A percentile compares a stretch with the other conserved stretches of the same genome.
These are phyloP conservation scores for Quercus phellos DNA, from an alignment of 331 rosid species.

Conservation along the genomic window DNA sequence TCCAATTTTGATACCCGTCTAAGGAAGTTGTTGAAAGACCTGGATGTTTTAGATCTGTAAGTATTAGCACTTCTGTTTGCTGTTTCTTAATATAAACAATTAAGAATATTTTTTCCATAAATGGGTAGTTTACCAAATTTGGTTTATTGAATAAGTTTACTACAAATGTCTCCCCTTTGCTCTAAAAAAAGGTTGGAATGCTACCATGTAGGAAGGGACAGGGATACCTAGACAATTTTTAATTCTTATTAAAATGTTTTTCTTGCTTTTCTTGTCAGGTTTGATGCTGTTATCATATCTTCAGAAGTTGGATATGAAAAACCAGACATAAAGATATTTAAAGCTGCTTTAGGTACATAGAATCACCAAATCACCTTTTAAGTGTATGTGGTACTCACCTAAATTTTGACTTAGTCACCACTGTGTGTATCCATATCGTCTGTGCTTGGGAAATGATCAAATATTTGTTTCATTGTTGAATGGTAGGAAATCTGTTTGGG, in stretches of 20 bases:
- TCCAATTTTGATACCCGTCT: constrained; percentile 89
- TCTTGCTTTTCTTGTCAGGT: constrained; percentile 40
- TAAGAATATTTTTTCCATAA: neutral
- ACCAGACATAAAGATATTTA: constrained; percentile 80
- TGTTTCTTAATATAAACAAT: neutral
- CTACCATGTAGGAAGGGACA: neutral
- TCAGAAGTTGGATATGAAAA: constrained; percentile 91
- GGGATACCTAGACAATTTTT: neutral
- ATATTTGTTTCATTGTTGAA: neutral
- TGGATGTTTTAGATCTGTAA: constrained; percentile 76
- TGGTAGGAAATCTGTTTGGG: neutral
- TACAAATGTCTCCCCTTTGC: neutral
- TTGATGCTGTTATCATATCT: constrained; percentile 81
- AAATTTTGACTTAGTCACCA: neutral
- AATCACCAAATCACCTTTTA: neutral
- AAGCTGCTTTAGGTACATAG: constrained; percentile 76
- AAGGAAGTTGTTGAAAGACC: constrained; percentile 86
- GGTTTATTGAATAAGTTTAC: neutral
- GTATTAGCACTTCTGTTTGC: constrained; percentile 25
- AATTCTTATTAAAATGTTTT: neutral
- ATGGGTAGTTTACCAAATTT: neutral
- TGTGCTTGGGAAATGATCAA: neutral
- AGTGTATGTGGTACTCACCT: neutral
- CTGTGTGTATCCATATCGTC: neutral
- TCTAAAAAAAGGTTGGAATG: neutral